phyloP scores from a whole-genome alignment of 768 basidiomycete species.

The Heimioporus sp. region DNA sequence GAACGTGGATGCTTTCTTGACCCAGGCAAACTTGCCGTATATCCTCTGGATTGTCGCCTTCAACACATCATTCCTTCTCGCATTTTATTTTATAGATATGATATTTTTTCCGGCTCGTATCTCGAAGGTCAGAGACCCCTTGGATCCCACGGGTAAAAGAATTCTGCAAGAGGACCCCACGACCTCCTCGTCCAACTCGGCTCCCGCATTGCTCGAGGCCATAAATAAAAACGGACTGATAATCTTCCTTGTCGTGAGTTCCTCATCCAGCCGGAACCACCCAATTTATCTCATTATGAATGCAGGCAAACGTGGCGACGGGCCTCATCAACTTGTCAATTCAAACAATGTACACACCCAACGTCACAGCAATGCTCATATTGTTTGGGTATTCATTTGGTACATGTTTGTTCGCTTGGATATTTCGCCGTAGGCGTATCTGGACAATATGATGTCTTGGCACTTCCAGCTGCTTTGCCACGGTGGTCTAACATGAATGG shows the following conservation, averaged over 20 bases:
- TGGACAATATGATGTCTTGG: slow-evolving; percentile 23
- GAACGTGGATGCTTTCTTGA: too few species aligned
- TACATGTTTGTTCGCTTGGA: slow-evolving; percentile 67
- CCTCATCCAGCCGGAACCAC: not conserved
- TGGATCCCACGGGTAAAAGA: slow-evolving; percentile 22
- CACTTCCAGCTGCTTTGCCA: too few species aligned
- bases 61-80: slow-evolving; percentile 83
- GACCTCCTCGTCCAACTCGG: slow-evolving; percentile 13
- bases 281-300: not conserved
- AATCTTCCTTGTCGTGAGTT: slow-evolving; percentile 78
- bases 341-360: slow-evolving; percentile 74
- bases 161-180: slow-evolving; percentile 26
- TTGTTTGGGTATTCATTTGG: slow-evolving; percentile 58
- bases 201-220: slow-evolving; percentile 66
- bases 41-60: slow-evolving; percentile 86
- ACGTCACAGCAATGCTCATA: slow-evolving; percentile 57
- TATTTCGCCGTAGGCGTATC: slow-evolving; percentile 33
- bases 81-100: slow-evolving; percentile 77
- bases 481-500: not conserved
- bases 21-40: slow-evolving; percentile 84
- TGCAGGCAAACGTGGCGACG: slow-evolving; percentile 83
- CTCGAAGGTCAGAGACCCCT: slow-evolving; percentile 22
- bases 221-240: slow-evolving; percentile 79
- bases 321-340: slow-evolving; percentile 81
- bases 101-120: slow-evolving; percentile 54